Evolutionary conservation across 2,329 filamentous ascomycete species (phyloP), one percentile per base, ranked within the genome.

Genomic region (Colletotrichum godetiae): DNA sequence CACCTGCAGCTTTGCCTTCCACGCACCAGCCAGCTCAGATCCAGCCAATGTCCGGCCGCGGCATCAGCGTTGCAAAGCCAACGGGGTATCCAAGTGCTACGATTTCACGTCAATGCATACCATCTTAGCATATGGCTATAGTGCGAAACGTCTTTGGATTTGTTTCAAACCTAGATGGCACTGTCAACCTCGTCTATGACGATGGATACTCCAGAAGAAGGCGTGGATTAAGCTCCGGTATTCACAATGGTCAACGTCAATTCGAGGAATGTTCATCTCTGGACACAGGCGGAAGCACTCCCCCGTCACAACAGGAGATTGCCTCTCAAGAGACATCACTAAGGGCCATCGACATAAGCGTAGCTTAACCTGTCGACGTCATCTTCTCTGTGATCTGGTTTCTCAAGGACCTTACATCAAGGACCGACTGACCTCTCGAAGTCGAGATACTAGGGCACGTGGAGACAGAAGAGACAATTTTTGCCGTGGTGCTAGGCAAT

Each of bases 251-350:
- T 24, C 27, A 29, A 29, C 35, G n/a, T 19, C 59, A 33, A 35
- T 65, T 65, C 67, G 55, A 65, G 59, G 56, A 70, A 35, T 33
- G 46, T 73, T 73, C 67, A 35, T 70, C 60, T 65, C 53, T 70
- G 59, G 33, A 33, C 11, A 19, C 5, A 49, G 29, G 31, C 55
- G 46, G 59, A 49, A 33, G 42, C 15, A 42, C 42, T 60, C 55
- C 31, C 15, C n/a, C 46, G 42, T 29, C 70, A 35, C 24, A 35
- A 60, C 60, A 56, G 56, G n/a, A 6, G 15, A 49, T 49, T 49
- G 19, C 19, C 42, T 49, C 10, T 8, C 10, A 7, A 49, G 13
- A 10, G 37, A 15, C 13, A 31, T 42, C 19, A 6, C 10, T 13
- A n/a, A 24, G 27, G n/a, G 27, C 49, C n/a, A 12, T 35, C 42